Conservation (phyloP, 2,329 filamentous ascomycete genomes). For the Verticillium isaacii region DNA sequence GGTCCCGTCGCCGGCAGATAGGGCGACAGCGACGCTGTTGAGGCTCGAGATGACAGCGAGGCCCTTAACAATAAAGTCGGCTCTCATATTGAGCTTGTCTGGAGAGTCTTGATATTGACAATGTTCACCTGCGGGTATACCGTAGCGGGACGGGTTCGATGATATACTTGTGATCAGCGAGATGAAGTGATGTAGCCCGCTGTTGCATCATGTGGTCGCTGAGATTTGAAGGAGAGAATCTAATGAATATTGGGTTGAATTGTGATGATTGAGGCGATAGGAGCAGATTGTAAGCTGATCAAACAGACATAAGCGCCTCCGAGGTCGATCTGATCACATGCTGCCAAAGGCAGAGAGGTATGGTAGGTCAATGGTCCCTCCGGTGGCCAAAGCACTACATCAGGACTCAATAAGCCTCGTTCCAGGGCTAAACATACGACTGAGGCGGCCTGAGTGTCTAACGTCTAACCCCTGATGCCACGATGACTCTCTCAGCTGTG, state of each 20-base stretch:
- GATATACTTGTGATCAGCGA: not conserved
- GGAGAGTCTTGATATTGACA: not conserved
- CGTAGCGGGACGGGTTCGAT: not conserved
- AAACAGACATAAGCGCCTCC: not conserved
- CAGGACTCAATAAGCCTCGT: not conserved
- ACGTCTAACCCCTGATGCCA: not conserved
- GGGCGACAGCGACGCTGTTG: not conserved
- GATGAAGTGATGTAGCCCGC: not conserved
- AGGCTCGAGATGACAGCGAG: not conserved
- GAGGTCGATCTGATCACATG: not conserved
- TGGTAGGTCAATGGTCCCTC: not conserved
- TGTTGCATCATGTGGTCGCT: not conserved
- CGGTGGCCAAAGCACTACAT: not conserved
- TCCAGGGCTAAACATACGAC: not conserved
- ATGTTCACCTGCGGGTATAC: not conserved
- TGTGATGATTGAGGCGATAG: not conserved
- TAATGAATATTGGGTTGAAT: not conserved
- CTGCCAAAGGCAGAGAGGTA: not conserved
- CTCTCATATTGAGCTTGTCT: not conserved
- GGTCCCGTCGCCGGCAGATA: not conserved
- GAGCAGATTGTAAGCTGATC: not conserved
- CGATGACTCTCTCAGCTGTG: not conserved
- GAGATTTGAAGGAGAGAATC: not conserved
- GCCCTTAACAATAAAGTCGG: not conserved
- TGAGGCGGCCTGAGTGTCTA: not conserved